Conservation (phyloP, 305 asterid genomes). For the Plantago lanceolata region DNA sequence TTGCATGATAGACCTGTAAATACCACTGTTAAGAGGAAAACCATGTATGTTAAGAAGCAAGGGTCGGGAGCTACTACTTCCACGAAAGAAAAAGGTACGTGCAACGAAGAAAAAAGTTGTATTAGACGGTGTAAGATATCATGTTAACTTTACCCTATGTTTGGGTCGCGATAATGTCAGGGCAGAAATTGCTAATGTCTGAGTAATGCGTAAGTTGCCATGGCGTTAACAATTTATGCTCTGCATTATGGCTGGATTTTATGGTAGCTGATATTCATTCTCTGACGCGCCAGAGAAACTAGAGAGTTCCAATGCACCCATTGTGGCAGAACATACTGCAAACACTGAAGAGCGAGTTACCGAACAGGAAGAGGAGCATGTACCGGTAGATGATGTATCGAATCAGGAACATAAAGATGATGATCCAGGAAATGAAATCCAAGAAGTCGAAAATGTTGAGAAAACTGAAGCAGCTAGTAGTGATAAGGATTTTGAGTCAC, state of each 20-base stretch:
- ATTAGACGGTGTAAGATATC: not conserved
- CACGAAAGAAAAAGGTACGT: constrained; percentile 20
- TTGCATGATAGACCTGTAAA: constrained; percentile 28
- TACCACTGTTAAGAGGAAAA: constrained; percentile 24
- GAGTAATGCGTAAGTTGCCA: too few relatives aligned
- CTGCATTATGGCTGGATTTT: too few relatives aligned
- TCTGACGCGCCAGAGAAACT: constrained; percentile 7
- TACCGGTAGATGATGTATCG: constrained; percentile 9
- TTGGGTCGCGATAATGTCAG: too few relatives aligned
- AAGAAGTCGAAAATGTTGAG: constrained; percentile 16
- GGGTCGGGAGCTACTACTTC: constrained; percentile 18
- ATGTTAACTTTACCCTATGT: too few relatives aligned
- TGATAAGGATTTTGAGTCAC: constrained; percentile 27
- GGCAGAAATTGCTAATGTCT: not conserved
- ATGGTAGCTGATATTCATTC: too few relatives aligned
- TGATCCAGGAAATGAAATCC: constrained; percentile 24
- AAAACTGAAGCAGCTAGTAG: constrained; percentile 28
- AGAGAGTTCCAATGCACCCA: constrained; percentile 19
- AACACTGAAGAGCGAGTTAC: constrained; percentile 27
- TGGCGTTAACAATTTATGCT: too few relatives aligned
- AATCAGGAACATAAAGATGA: constrained; percentile 21
- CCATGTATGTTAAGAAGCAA: constrained; percentile 25
- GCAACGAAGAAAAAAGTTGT: too few relatives aligned
- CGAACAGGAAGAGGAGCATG: constrained; percentile 30
- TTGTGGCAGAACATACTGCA: constrained; percentile 24